Conservation (phyloP, 805 yeast genomes). For the Yueomyces sinensis region DNA sequence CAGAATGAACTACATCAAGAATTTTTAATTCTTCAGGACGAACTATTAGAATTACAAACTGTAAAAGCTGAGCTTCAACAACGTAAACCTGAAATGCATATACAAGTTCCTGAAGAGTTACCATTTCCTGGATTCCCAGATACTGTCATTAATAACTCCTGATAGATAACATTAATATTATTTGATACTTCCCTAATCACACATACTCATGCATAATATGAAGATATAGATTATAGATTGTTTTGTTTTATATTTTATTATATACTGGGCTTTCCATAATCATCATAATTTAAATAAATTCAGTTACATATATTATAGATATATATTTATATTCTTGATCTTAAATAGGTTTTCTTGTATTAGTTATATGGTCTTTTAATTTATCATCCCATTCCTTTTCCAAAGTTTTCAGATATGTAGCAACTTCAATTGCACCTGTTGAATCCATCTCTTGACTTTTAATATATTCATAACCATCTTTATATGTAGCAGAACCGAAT, state of each 20-base stretch:
- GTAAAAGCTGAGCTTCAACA: constrained; percentile 3
- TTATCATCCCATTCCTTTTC: constrained; percentile 60
- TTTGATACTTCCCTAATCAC: too few species aligned
- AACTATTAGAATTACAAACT: constrained; percentile 1
- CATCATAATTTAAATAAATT: too few species aligned
- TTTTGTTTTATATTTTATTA: too few species aligned
- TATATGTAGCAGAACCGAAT: constrained; percentile 61
- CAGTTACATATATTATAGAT: too few species aligned
- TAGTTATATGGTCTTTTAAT: constrained; percentile 58
- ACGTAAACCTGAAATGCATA: not conserved
- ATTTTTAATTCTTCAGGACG: constrained; percentile 9
- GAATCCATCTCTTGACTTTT: constrained; percentile 41
- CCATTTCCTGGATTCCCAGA: not conserved
- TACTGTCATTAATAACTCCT: too few species aligned
- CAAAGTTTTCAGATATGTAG: constrained; percentile 44
- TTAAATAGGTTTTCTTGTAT: constrained; percentile 26
- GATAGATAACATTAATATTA: too few species aligned
- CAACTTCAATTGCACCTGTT: constrained; percentile 56
- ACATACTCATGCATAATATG: too few species aligned
- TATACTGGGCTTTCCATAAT: too few species aligned
- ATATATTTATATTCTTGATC: too few species aligned
- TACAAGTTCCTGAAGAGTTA: not conserved
- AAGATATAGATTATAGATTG: too few species aligned
- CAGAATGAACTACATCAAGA: constrained; percentile 13
- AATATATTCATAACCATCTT: constrained; percentile 53